A percentile compares a stretch with the other conserved stretches of the same genome.
Evolutionary conservation across 2,329 filamentous ascomycete genomes (phyloP).

Genomic region (Sporothrix protearum): DNA sequence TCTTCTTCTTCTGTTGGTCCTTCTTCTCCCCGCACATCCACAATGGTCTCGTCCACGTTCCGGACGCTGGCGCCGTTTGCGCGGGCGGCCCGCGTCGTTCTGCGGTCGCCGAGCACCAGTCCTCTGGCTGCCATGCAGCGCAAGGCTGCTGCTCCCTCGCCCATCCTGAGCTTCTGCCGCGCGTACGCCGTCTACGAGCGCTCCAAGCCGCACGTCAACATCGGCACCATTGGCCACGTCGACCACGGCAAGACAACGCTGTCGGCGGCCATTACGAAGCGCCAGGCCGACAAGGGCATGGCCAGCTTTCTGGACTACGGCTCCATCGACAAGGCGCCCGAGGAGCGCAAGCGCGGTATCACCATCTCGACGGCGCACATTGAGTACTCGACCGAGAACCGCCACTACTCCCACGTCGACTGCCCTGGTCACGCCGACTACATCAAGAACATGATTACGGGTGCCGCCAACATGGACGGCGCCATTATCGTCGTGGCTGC

Average conservation of each 20-base stretch:
- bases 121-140: constrained; percentile 73
- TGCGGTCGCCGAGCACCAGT: constrained; percentile 53
- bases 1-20: background rate
- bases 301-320: constrained; percentile 97
- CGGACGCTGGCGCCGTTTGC: constrained; percentile 74
- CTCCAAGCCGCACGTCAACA: constrained; percentile 96
- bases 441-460: constrained; percentile 99
- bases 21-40: constrained; percentile 24
- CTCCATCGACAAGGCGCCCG: constrained; percentile 96
- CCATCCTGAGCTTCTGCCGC: constrained; percentile 62
- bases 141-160: constrained; percentile 50
- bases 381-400: constrained; percentile 89
- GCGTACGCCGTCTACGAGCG: constrained; percentile 74
- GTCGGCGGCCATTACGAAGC: constrained; percentile 97
- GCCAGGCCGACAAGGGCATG: constrained; percentile 89
- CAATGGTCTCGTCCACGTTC: constrained; percentile 74
- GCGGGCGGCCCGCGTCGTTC: constrained; percentile 73
- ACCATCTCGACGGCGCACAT: constrained; percentile 98
- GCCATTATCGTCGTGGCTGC: constrained; percentile 98
- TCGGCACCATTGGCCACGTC: constrained; percentile 98
- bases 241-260: constrained; percentile 99
- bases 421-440: constrained; percentile 99
- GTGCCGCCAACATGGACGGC: constrained; percentile 98
- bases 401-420: constrained; percentile 99
- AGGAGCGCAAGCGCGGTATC: constrained; percentile 99